These are phyloP conservation scores for Euptelea pleiosperma DNA, from an alignment of 164 flowering plant species.

Conservation along the genomic window DNA sequence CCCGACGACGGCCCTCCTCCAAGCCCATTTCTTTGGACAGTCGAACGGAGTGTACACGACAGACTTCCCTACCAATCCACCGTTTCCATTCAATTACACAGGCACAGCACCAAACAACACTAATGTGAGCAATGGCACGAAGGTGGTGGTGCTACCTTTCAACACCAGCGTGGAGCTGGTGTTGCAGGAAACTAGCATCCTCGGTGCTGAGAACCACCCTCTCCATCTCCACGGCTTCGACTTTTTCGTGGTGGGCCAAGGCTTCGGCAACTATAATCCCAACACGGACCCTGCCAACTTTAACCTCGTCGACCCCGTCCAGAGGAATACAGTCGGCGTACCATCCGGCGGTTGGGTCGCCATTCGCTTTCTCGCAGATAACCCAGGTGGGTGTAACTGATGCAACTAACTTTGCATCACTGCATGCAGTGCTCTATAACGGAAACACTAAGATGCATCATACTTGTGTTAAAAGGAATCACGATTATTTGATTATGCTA, in stretches of 20 bases:
- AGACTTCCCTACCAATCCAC: slow-evolving; percentile 43
- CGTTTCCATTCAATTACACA: slow-evolving; percentile 38
- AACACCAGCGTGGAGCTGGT: slow-evolving; percentile 51
- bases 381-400: slow-evolving; percentile 42
- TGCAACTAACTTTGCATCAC: too few species aligned
- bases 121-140: slow-evolving; percentile 38
- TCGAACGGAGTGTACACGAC: slow-evolving; percentile 51
- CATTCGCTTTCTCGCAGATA: slow-evolving; percentile 53
- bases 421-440: too few species aligned
- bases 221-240: slow-evolving; percentile 61
- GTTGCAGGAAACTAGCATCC: slow-evolving; percentile 55
- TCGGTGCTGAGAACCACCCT: slow-evolving; percentile 54
- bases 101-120: slow-evolving; percentile 47
- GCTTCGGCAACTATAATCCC: slow-evolving; percentile 49
- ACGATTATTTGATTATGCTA: too few species aligned
- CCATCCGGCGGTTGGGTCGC: slow-evolving; percentile 64
- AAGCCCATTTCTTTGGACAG: slow-evolving; percentile 36
- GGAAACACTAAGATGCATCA: too few species aligned
- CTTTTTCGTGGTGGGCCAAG: slow-evolving; percentile 52
- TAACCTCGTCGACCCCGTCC: slow-evolving; percentile 51
- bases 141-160: slow-evolving; percentile 36
- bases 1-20: slow-evolving; percentile 42
- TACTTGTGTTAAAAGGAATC: too few species aligned
- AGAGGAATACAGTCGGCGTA: slow-evolving; percentile 55
- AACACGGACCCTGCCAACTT: slow-evolving; percentile 39